These are phyloP conservation scores for Vararia minispora DNA, from an alignment of 768 basidiomycete species.

Conservation along the genomic window DNA sequence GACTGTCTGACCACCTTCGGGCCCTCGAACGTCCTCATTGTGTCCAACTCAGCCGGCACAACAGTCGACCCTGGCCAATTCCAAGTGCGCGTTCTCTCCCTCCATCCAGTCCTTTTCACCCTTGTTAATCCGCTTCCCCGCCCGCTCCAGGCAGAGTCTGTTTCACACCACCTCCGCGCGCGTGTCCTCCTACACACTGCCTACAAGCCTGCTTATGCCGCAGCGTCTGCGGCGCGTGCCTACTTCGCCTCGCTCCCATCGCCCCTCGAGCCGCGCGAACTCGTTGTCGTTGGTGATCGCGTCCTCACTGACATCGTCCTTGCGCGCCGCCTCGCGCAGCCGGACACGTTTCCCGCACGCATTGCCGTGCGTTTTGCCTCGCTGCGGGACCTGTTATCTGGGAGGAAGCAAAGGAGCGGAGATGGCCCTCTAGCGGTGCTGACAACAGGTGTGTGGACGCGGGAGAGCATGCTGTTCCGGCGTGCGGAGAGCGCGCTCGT, in stretches of 20 bases:
- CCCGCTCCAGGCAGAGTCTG: constrained; percentile 68
- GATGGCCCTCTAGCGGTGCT: constrained; percentile 53
- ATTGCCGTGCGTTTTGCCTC: constrained; percentile 3
- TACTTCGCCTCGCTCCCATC: constrained; percentile 59
- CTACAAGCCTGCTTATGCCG: constrained; percentile 74
- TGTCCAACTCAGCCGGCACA: constrained; percentile 91
- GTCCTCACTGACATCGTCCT: constrained; percentile 87
- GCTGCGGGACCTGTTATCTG: background rate
- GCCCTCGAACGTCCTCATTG: constrained; percentile 70
- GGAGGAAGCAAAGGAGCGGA: background rate
- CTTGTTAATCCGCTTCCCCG: background rate
- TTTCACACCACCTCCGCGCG: constrained; percentile 61
- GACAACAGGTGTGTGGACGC: constrained; percentile 63
- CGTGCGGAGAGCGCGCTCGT: constrained; percentile 46
- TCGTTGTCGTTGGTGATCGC: constrained; percentile 85
- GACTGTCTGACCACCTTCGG: constrained; percentile 67
- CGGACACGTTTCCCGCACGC: constrained; percentile 4
- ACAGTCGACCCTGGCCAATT: constrained; percentile 64
- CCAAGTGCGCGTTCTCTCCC: constrained; percentile 41
- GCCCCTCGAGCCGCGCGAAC: constrained; percentile 49
- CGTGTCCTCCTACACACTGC: constrained; percentile 73
- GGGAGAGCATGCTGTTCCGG: constrained; percentile 51
- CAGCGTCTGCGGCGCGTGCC: constrained; percentile 53
- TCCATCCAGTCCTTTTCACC: background rate
- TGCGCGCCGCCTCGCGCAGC: constrained; percentile 56